Conservation (phyloP, 78 protist genomes). For the Dictyostelium firmibasis region DNA sequence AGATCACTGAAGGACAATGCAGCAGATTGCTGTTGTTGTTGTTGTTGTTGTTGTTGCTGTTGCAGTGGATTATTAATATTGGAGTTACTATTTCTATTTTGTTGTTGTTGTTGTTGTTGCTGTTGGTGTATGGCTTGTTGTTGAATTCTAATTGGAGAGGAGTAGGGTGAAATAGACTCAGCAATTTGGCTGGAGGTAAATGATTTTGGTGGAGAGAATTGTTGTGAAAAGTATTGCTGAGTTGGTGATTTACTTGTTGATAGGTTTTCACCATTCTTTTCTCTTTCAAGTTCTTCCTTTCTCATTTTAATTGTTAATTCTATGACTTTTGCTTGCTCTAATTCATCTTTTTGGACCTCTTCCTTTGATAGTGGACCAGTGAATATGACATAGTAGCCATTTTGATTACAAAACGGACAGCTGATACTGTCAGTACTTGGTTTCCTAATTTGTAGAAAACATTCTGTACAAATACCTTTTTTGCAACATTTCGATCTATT, state of each 20-base stretch:
- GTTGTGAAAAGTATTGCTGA: conserved; percentile 22
- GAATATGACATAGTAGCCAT: conserved; percentile 35
- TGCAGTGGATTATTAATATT: neutral
- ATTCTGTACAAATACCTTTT: conserved; percentile 78
- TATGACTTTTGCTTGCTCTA: conserved; percentile 58
- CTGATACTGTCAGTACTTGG: conserved; percentile 26
- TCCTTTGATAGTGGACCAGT: conserved; percentile 64
- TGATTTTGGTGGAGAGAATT: conserved; percentile 28
- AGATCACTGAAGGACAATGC: conserved; percentile 15
- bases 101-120: too few relatives aligned
- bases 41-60: neutral
- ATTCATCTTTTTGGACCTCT: conserved; percentile 58
- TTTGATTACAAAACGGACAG: conserved; percentile 77
- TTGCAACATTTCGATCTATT: conserved; percentile 77
- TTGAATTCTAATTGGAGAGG: conserved; percentile 1
- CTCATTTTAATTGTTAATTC: conserved; percentile 73
- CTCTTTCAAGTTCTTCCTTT: conserved; percentile 68
- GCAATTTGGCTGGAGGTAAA: neutral
- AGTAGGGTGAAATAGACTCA: conserved; percentile 4
- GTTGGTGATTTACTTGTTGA: conserved; percentile 29
- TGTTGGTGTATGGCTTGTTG: neutral
- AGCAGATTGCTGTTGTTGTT: neutral
- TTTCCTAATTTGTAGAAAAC: conserved; percentile 64
- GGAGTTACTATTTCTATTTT: neutral
- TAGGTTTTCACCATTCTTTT: neutral